Evolutionary conservation across 2,329 filamentous ascomycete genomes (phyloP).

Genomic region (Aspergillus neoniger): DNA sequence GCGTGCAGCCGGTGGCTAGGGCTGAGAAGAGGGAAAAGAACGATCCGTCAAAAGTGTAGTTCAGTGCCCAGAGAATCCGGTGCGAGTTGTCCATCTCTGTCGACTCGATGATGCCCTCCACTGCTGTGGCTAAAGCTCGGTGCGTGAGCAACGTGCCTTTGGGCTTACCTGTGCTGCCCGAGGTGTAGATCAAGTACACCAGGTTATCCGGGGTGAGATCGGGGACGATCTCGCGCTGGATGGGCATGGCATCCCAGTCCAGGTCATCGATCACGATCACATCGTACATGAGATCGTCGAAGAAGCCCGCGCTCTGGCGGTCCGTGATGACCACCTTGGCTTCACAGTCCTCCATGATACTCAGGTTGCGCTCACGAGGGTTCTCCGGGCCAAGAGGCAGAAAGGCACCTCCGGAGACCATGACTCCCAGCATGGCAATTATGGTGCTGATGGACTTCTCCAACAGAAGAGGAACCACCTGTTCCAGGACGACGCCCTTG

Average conservation of each 20-base stretch:
- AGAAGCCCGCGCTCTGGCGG: background rate
- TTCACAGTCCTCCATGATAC: constrained; percentile 1
- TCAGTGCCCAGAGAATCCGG: constrained; percentile 34
- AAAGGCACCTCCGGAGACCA: constrained; percentile 3
- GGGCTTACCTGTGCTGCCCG: constrained; percentile 14
- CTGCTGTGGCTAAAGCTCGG: background rate
- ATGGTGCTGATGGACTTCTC: constrained; percentile 10
- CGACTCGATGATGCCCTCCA: background rate
- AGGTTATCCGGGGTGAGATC: background rate
- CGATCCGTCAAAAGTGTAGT: constrained; percentile 43
- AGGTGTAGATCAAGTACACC: constrained; percentile 16
- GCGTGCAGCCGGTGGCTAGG: constrained; percentile 34
- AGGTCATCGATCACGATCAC: background rate
- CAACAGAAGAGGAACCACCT: constrained; percentile 8
- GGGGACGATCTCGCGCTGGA: background rate
- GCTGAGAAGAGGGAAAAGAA: constrained; percentile 33
- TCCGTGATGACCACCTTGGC: constrained; percentile 6
- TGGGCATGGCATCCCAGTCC: background rate
- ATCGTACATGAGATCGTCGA: background rate
- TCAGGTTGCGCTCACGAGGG: constrained; percentile 7
- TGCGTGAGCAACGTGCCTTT: constrained; percentile 17
- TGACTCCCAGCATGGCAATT: background rate
- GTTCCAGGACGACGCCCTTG: background rate
- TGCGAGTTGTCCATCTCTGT: background rate
- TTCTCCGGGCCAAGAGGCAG: constrained; percentile 10